These are phyloP conservation scores for Cyclotella distinguenda DNA, from an alignment of 108 stramenopile genomes.

Conservation along the genomic window DNA sequence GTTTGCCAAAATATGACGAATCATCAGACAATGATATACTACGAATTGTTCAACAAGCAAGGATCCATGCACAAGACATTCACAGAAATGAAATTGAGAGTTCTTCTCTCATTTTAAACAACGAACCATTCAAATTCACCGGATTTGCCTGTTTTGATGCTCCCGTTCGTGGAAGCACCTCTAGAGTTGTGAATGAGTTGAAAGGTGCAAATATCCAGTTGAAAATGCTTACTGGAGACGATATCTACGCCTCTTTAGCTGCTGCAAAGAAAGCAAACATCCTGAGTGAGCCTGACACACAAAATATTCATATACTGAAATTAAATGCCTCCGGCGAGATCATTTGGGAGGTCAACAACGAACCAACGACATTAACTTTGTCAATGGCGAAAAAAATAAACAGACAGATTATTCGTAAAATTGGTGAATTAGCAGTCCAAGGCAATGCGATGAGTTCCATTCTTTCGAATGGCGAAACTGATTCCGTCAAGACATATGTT, in stretches of 20 bases:
- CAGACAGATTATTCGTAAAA: conserved; percentile 4
- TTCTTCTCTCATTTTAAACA: neutral
- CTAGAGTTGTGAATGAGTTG: conserved; percentile 51
- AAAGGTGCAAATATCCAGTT: conserved; percentile 39
- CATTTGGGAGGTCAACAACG: conserved; percentile 21
- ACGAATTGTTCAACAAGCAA: conserved; percentile 19
- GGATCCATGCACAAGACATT: conserved; percentile 14
- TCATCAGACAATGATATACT: conserved; percentile 12
- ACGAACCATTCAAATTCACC: conserved; percentile 27
- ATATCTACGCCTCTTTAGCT: conserved; percentile 48
- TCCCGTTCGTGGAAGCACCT: conserved; percentile 50
- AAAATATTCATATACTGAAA: conserved; percentile 47
- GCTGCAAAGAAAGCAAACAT: conserved; percentile 48
- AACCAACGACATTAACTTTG: conserved; percentile 4
- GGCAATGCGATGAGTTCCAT: conserved; percentile 53
- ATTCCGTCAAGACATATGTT: conserved; percentile 1
- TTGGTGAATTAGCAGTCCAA: conserved; percentile 38
- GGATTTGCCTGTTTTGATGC: conserved; percentile 69
- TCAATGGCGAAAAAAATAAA: conserved; percentile 13
- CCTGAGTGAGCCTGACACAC: conserved; percentile 1
- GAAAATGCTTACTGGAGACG: conserved; percentile 71
- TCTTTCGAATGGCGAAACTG: conserved; percentile 18
- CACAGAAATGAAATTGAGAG: conserved; percentile 50
- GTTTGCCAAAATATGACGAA: conserved; percentile 24
- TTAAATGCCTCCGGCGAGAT: neutral